Conservation (phyloP, 2,329 filamentous ascomycete genomes). For the Sporothrix mexicana region DNA sequence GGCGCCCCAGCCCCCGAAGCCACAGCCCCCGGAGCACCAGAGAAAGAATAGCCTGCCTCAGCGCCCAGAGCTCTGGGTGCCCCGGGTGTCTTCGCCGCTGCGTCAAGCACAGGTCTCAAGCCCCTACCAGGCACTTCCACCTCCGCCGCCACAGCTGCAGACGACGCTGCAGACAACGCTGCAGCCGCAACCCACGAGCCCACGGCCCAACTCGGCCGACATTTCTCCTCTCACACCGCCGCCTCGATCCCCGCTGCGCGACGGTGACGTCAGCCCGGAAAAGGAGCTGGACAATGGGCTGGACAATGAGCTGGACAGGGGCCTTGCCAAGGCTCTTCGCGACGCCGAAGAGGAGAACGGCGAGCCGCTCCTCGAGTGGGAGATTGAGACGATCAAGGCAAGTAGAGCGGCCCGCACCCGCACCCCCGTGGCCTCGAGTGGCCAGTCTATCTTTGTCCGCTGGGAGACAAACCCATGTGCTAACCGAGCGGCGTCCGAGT, state of each 20-base stretch:
- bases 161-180: too few relatives aligned
- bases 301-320: neutral
- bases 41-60: neutral
- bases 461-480: conserved; percentile 28
- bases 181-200: neutral
- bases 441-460: neutral
- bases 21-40: neutral
- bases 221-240: conserved; percentile 30
- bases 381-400: conserved; percentile 36
- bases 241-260: conserved; percentile 26
- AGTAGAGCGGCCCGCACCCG: conserved; percentile 12
- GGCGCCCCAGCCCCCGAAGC: conserved; percentile 3
- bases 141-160: neutral
- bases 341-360: conserved; percentile 16
- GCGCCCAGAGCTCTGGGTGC: conserved; percentile 23
- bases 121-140: neutral
- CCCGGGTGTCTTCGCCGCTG: conserved; percentile 26
- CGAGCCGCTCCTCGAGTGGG: conserved; percentile 35
- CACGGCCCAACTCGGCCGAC: neutral
- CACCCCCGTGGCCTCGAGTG: neutral
- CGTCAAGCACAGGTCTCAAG: conserved; percentile 27
- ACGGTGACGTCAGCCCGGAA: neutral
- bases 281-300: too few relatives aligned
- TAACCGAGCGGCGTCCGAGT: conserved; percentile 34
- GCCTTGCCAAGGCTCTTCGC: neutral